Conservation (phyloP, 371 early-diverging fungal genomes). For the Mortierella sp. region DNA sequence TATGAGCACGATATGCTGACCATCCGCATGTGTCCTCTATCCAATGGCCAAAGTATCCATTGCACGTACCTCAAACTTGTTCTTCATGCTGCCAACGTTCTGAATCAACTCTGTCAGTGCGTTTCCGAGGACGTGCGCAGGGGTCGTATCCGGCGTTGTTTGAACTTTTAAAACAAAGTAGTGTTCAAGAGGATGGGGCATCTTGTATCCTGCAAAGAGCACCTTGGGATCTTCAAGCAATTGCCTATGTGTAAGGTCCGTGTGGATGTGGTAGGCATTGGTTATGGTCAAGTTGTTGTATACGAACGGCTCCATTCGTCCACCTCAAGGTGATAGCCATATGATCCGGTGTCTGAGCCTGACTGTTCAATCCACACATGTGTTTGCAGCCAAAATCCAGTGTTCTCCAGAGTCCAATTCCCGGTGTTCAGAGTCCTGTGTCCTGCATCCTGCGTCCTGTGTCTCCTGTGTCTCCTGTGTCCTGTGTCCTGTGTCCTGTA, state of each 20-base stretch:
- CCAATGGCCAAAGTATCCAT: neutral
- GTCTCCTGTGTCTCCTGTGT: neutral
- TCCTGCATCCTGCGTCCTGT: neutral
- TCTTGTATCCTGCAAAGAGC: conserved; percentile 96
- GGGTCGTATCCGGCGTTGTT: conserved; percentile 86
- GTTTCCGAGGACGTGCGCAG: conserved; percentile 81
- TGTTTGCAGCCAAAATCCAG: too few relatives aligned
- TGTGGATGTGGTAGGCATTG: too few relatives aligned
- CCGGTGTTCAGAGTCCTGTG: neutral
- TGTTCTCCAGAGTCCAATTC: neutral
- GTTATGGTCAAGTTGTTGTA: too few relatives aligned
- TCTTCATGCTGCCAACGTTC: conserved; percentile 84
- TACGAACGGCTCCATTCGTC: too few relatives aligned
- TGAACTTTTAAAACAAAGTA: conserved; percentile 90
- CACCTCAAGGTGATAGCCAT: too few relatives aligned
- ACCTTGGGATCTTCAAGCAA: conserved; percentile 92
- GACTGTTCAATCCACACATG: too few relatives aligned
- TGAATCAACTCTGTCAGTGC: conserved; percentile 82
- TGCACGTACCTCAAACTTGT: conserved; percentile 76
- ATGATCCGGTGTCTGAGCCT: too few relatives aligned
- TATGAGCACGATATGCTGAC: too few relatives aligned
- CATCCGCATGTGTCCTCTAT: neutral
- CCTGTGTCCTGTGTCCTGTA: neutral
- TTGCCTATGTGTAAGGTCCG: conserved; percentile 64
- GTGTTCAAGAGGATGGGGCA: conserved; percentile 98